Evolutionary conservation across 164 flowering plant genomes (phyloP).

Genomic region (Magnolia sinica): DNA sequence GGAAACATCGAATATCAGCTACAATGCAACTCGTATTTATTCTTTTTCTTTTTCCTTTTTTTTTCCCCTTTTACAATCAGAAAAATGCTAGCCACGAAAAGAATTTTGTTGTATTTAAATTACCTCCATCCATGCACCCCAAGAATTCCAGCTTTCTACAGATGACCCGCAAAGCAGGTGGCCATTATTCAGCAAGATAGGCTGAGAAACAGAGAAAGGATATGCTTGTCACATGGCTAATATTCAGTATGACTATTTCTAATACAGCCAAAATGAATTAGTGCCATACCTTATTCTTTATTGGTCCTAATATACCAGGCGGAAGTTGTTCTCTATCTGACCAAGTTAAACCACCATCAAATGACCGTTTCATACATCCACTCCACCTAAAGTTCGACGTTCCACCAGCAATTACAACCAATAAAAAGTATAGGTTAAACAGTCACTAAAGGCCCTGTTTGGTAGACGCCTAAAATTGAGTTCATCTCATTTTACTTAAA

Average conservation of each 20-base stretch:
- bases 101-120: background rate
- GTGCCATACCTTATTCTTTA: constrained; percentile 74
- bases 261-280: background rate
- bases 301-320: constrained; percentile 92
- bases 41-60: too few species aligned
- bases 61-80: background rate
- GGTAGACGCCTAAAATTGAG: too few species aligned
- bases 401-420: constrained; percentile 2
- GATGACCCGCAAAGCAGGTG: constrained; percentile 85
- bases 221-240: background rate
- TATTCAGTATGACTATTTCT: background rate
- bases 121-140: constrained; percentile 99
- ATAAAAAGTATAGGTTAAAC: background rate
- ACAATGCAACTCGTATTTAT: background rate
- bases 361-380: constrained; percentile 88
- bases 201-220: constrained; percentile 39
- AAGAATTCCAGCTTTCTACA: constrained; percentile 97
- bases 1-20: background rate
- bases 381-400: constrained; percentile 58
- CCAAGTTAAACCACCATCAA: constrained; percentile 80
- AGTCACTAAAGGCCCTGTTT: too few species aligned
- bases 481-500: too few species aligned
- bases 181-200: constrained; percentile 76
- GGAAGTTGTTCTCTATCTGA: constrained; percentile 86
- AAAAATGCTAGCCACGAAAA: background rate